Conservation (phyloP, 2,329 filamentous ascomycete species). For the Phialemonium atrogriseum region DNA sequence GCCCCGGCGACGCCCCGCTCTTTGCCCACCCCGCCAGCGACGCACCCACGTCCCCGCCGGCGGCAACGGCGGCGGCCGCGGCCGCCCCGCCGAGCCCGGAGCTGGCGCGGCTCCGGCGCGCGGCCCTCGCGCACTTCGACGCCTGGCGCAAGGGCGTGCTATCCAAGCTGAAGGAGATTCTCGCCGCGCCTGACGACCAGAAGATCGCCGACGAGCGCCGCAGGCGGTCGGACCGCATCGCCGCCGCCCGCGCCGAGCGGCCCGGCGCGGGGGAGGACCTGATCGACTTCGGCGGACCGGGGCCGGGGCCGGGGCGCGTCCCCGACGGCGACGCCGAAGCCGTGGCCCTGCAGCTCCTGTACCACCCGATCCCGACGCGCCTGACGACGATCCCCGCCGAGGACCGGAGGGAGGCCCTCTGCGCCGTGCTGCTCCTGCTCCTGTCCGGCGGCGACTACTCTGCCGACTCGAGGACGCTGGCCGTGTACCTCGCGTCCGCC, state of each 20-base stretch:
- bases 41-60: constrained; percentile 4
- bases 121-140: constrained; percentile 62
- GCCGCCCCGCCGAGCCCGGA: constrained; percentile 16
- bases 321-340: constrained; percentile 25
- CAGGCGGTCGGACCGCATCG: constrained; percentile 34
- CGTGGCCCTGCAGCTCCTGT: constrained; percentile 40
- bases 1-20: constrained; percentile 10
- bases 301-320: constrained; percentile 11
- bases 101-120: constrained; percentile 31
- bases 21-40: constrained; percentile 14
- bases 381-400: constrained; percentile 47
- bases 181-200: constrained; percentile 40
- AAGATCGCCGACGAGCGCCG: constrained; percentile 38
- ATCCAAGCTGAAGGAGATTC: constrained; percentile 60
- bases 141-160: constrained; percentile 69
- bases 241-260: constrained; percentile 23
- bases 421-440: constrained; percentile 61
- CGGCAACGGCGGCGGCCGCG: constrained; percentile 6
- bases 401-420: constrained; percentile 56
- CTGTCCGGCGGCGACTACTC: constrained; percentile 68
- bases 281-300: constrained; percentile 29
- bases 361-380: constrained; percentile 44
- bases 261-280: constrained; percentile 29
- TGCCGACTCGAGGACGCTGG: constrained; percentile 61
- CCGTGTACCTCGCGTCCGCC: constrained; percentile 60